Evolutionary conservation across 768 basidiomycete genomes (phyloP), one percentile per base, ranked within the genome.

Genomic region (Russula olivacea): DNA sequence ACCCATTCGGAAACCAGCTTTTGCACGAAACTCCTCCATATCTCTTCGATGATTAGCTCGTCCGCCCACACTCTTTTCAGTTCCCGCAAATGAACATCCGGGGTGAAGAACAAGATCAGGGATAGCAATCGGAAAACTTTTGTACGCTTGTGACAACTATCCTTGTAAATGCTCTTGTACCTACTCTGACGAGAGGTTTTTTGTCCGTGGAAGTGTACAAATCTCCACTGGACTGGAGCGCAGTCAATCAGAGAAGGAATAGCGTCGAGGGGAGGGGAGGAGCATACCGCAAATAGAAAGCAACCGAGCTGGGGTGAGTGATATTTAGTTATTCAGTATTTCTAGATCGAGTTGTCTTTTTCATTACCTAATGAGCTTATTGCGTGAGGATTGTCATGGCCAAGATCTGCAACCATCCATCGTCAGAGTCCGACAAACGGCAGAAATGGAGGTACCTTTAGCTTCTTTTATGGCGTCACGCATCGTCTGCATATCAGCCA

Each of bases 81-180:
- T 56, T 63, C 64, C 4, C 55, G 55, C n/a, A 65, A 38, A 54
- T 65, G 55, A 12, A 53, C 50, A 36, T 63, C 49, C 43, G 64
- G 64, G 19, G 48, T 17, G 55, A 52, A 61, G 49, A 65, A 57
- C 17, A 65, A 52, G 8, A 53, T 7, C n/a, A 30, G 15, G 5
- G 64, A 63, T 21, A 65, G 19, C 15, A 54, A 1, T 34, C 6
- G 43, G 17, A 65, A 6, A 14, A 23, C 38, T 21, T n/a, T 54
- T 32, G 63, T 64, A 5, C 38, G 63, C 47, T 55, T 55, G 28
- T 21, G 45, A 14, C 15, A 0, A 19, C n/a, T 19, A 21, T 12
- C 52, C 23, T 41, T 3, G 12, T 59, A 59, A 9, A 64, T 64
- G 25, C 47, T 59, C 47, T 64, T 59, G 15, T 49, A 10, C 12